Evolutionary conservation across 108 stramenopile genomes (phyloP).

Genomic region (Cyclotella baltica): DNA sequence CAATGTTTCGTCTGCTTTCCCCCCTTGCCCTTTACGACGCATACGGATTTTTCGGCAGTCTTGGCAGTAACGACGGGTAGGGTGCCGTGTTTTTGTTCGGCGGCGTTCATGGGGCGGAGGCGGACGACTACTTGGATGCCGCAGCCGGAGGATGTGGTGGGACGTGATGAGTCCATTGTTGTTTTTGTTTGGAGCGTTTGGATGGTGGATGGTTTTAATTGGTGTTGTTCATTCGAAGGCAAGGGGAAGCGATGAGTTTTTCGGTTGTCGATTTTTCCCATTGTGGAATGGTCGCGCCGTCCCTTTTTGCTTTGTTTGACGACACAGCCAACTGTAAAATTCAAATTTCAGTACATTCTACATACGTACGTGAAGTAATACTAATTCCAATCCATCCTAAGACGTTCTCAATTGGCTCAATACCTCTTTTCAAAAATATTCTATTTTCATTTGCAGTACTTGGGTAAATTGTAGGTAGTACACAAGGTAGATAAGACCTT

Average conservation of each 20-base stretch:
- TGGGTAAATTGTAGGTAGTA: too few species aligned
- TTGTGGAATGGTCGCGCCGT: too few species aligned
- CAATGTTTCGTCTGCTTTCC: constrained; percentile 56
- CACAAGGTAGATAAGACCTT: too few species aligned
- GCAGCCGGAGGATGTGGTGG: neutral
- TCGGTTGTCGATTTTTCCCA: too few species aligned
- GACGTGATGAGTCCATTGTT: constrained; percentile 7
- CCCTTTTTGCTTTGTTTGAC: neutral
- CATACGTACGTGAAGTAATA: too few species aligned
- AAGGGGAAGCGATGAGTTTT: too few species aligned
- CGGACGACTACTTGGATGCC: constrained; percentile 81
- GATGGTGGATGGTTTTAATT: neutral
- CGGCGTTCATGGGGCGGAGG: constrained; percentile 80
- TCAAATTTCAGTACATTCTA: neutral
- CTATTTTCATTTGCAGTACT: too few species aligned
- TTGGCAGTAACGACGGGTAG: constrained; percentile 78
- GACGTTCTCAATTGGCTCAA: too few species aligned
- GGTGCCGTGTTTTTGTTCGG: constrained; percentile 68
- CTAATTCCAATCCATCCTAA: too few species aligned
- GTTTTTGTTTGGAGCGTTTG: neutral
- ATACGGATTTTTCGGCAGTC: constrained; percentile 67
- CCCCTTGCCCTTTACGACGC: constrained; percentile 82
- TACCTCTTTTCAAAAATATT: too few species aligned
- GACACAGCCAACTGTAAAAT: too few species aligned
- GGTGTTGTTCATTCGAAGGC: neutral